These are phyloP conservation scores for Colletotrichum sp. DNA, from an alignment of 2,329 filamentous ascomycete species.

Conservation along the genomic window DNA sequence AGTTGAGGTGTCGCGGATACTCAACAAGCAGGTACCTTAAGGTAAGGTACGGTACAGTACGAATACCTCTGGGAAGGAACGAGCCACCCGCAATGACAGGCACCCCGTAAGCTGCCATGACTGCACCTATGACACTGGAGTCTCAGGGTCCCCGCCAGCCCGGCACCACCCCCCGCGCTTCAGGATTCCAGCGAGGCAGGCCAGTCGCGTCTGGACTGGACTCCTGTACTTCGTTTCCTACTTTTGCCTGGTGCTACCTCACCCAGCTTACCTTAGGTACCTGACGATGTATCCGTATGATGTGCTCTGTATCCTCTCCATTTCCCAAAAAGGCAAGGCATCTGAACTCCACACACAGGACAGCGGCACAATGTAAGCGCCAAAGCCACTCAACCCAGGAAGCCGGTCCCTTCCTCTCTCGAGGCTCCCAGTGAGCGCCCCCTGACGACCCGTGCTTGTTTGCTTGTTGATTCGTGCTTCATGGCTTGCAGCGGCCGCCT, in stretches of 20 bases:
- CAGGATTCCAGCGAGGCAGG: background rate
- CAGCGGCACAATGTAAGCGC: background rate
- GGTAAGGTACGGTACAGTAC: background rate
- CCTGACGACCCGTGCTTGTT: conserved; percentile 4
- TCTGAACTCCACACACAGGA: background rate
- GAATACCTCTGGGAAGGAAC: background rate
- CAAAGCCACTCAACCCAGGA: conserved; percentile 11
- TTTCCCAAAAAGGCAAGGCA: background rate
- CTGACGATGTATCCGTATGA: background rate
- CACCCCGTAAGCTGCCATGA: background rate
- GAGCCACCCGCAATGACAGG: background rate
- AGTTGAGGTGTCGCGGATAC: no score
- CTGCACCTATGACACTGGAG: background rate
- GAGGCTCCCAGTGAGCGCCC: background rate
- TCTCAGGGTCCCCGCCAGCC: background rate
- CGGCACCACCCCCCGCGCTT: background rate
- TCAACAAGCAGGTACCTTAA: no score
- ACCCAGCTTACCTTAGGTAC: background rate
- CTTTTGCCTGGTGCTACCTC: background rate
- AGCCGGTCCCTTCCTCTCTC: background rate
- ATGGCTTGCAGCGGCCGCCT: background rate
- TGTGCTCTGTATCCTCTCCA: background rate
- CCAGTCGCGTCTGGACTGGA: background rate
- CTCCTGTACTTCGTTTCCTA: background rate
- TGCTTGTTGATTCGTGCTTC: background rate